Evolutionary conservation across 345 rosid species (phyloP).

Genomic region (Rhodomyrtus tomentosa): DNA sequence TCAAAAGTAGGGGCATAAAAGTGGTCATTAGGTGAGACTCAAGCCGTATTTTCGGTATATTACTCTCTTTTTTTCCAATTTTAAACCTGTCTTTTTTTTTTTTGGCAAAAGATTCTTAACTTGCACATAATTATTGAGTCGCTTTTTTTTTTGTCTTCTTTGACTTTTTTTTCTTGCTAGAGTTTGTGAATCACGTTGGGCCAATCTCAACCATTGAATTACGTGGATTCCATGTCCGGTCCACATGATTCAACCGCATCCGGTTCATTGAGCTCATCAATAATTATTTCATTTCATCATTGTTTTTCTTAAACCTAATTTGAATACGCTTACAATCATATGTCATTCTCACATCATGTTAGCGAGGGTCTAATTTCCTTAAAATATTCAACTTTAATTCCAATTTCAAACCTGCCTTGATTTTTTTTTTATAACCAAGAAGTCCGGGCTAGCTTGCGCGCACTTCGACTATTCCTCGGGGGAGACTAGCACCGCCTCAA

Average conservation of each 20-base stretch:
- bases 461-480: too few species aligned
- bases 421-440: too few species aligned
- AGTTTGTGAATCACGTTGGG: neutral
- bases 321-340: neutral
- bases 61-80: neutral
- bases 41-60: neutral
- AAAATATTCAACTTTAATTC: neutral
- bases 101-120: neutral
- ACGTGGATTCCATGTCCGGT: fast-evolving
- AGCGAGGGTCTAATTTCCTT: neutral
- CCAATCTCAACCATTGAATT: neutral
- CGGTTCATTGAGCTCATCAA: neutral
- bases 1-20: neutral
- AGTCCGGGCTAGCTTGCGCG: too few species aligned
- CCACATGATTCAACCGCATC: neutral
- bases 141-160: neutral
- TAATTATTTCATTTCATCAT: neutral
- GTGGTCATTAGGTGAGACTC: neutral
- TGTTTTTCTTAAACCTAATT: too few species aligned
- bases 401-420: too few species aligned
- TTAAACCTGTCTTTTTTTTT: neutral
- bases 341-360: neutral
- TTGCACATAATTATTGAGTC: too few species aligned
- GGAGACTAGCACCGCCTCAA: too few species aligned
- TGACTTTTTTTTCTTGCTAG: neutral